Percentiles rank a stretch among this genome's conserved stretches.
Conservation (phyloP, 2,329 filamentous ascomycete genomes). For the Hypoxylon sp. region DNA sequence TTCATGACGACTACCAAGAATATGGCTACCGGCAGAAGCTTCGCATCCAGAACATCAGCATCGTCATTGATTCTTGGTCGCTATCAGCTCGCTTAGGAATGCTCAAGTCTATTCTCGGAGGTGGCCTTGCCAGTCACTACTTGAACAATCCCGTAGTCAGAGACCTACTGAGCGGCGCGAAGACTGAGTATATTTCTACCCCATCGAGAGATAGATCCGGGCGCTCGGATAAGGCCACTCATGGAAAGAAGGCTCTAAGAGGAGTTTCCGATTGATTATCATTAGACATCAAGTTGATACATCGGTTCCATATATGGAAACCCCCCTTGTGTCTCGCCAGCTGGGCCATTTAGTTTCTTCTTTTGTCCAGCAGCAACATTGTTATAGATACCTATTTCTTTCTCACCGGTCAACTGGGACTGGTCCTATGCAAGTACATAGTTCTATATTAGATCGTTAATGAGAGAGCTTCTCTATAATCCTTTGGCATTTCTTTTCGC, state of each 20-base stretch:
- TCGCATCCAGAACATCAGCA: constrained; percentile 62
- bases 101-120: constrained; percentile 64
- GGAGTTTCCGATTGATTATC: constrained; percentile 23
- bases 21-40: constrained; percentile 69
- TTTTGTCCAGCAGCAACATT: neutral
- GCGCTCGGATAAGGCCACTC: constrained; percentile 3
- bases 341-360: neutral
- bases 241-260: constrained; percentile 41
- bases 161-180: constrained; percentile 55
- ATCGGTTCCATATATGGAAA: neutral
- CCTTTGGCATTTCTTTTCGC: neutral
- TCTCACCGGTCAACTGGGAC: neutral
- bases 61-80: constrained; percentile 68
- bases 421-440: neutral
- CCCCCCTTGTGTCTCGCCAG: neutral
- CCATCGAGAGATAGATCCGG: constrained; percentile 37
- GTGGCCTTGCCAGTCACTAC: constrained; percentile 61
- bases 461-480: neutral
- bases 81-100: constrained; percentile 64
- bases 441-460: constrained; percentile 4
- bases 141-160: constrained; percentile 58
- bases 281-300: constrained; percentile 8
- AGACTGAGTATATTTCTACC: constrained; percentile 52
- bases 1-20: constrained; percentile 61
- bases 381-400: constrained; percentile 5